Evolutionary conservation across 2,329 filamentous ascomycete genomes (phyloP), one percentile per base, ranked within the genome.

Genomic region (Aureobasidium sp.): DNA sequence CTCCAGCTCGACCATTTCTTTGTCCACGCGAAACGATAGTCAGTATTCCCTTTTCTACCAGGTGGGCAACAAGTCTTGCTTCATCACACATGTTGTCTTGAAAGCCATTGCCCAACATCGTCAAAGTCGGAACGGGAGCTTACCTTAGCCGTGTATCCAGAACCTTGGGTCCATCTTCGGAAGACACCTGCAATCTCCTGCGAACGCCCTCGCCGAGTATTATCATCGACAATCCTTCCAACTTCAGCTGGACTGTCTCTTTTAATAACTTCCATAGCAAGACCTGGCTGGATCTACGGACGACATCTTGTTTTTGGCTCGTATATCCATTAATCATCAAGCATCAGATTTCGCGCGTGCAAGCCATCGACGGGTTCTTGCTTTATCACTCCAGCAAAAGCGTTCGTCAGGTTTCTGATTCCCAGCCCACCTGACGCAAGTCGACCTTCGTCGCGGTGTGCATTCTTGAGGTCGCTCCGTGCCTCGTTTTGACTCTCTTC

Each of bases 121-220:
- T 38, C 46, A 35, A 40, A 54, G 38, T 54, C 38, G 31, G 38
- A 49, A 54, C 58, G 58, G 58, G 49, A 54, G 29, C 58, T 53
- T 38, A 60, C 58, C 38, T 60, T 60, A 60, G 58, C 40, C 47
- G 29, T 35, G 58, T 54, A 54, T 60, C 67, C 69, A 67, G 65
- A 64, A 62, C 66, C 65, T 67, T 67, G 68, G 69, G 63, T 61
- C 65, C 60, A 66, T 63, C 65, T 62, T 65, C 68, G 67, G 62
- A 65, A 67, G 60, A 67, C 67, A 65, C 69, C 68, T 71, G 69
- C 68, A 70, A 72, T 70, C 68, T 71, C 69, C 69, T 71, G 69
- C 69, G 70, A 72, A 72, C 70, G 67, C 66, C 67, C 69, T 68
- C 68, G 43, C 63, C 65, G 67, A 67, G 64, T 61, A 66, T 65